These are phyloP conservation scores for Rostrohypoxylon terebratum DNA, from an alignment of 495 filamentous ascomycete genomes.

Conservation along the genomic window DNA sequence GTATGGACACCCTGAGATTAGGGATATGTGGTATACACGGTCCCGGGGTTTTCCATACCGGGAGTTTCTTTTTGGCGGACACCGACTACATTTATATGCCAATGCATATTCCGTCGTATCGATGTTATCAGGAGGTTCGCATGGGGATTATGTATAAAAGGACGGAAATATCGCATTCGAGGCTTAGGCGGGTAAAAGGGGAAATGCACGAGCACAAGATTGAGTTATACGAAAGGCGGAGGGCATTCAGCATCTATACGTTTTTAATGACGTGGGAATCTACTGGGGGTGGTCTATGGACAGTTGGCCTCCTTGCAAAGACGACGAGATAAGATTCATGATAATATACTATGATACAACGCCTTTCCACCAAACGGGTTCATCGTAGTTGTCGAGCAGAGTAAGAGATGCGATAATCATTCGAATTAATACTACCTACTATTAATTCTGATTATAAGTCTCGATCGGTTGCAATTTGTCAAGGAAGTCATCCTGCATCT, in stretches of 20 bases:
- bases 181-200: slow-evolving; percentile 19
- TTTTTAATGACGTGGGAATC: slow-evolving; percentile 9
- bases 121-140: neutral
- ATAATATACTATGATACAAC: neutral
- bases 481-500: neutral
- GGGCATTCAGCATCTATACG: neutral
- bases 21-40: slow-evolving; percentile 7
- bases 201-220: slow-evolving; percentile 10
- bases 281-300: neutral
- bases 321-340: neutral
- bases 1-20: neutral
- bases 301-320: neutral
- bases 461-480: neutral
- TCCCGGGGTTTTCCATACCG: neutral
- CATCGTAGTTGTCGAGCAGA: neutral
- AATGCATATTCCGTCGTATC: neutral
- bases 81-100: slow-evolving; percentile 10
- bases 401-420: neutral
- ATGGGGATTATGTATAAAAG: slow-evolving; percentile 11
- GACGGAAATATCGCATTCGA: slow-evolving; percentile 9
- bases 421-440: neutral
- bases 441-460: no score
- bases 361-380: neutral
- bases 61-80: slow-evolving; percentile 1
- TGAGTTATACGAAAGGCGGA: neutral